phyloP scores from a whole-genome alignment of 257 asterid species.

The Dorcoceras hygrometricum region DNA sequence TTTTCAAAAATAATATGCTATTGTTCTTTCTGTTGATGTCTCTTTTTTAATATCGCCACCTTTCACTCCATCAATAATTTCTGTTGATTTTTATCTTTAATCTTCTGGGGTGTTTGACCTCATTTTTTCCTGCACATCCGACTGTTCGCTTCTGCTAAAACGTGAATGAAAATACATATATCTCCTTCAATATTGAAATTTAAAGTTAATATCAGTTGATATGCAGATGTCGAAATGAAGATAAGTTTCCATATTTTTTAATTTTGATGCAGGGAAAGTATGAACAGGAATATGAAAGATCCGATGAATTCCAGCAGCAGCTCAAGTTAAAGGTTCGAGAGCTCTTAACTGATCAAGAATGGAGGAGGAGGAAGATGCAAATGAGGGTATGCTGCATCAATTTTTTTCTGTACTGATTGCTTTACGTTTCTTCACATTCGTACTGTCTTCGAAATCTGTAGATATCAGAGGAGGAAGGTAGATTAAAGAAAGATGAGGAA shows the following conservation, averaged over 20 bases:
- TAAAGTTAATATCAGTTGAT: constrained; percentile 6
- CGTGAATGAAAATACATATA: constrained; percentile 14
- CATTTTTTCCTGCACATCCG: neutral
- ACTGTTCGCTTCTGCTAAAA: neutral
- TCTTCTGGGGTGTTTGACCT: neutral
- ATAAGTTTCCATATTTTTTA: constrained; percentile 15
- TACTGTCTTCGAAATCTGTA: constrained; percentile 26
- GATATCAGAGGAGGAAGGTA: constrained; percentile 99
- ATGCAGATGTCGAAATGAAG: constrained; percentile 13
- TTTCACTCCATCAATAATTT: constrained; percentile 1
- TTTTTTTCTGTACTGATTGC: constrained; percentile 15
- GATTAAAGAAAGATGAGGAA: constrained; percentile 97
- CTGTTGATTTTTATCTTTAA: neutral
- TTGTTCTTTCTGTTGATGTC: constrained; percentile 5
- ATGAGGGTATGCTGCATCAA: constrained; percentile 66
- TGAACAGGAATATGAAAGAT: constrained; percentile 80
- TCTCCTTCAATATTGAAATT: constrained; percentile 7
- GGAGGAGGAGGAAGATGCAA: constrained; percentile 99
- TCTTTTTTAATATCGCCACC: neutral
- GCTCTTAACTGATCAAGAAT: constrained; percentile 93
- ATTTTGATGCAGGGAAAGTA: constrained; percentile 67
- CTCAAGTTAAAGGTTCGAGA: constrained; percentile 90
- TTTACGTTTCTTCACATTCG: constrained; percentile 12
- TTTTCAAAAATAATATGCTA: neutral
- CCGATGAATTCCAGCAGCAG: constrained; percentile 83